phyloP scores from a whole-genome alignment of 1,284 basidiomycete species.

The Microbotryomycetes sp. region DNA sequence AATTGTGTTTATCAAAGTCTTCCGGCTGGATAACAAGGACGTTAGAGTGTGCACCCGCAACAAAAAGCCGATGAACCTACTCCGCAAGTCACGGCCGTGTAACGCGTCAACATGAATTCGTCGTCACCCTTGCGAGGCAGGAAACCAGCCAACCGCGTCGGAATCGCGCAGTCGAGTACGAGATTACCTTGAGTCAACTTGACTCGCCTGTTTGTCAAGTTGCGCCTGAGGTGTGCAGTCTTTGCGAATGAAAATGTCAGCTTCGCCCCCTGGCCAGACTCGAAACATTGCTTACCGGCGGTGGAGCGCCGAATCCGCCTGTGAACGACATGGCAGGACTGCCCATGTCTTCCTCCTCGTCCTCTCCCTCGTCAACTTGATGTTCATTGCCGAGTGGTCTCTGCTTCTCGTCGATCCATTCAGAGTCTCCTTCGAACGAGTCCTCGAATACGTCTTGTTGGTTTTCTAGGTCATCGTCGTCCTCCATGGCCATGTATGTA shows the following conservation, averaged over 20 bases:
- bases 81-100: constrained; percentile 82
- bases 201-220: constrained; percentile 44
- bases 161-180: constrained; percentile 74
- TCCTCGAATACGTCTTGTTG: constrained; percentile 19
- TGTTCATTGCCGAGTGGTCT: background rate
- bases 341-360: constrained; percentile 2
- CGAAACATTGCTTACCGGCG: constrained; percentile 6
- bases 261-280: background rate
- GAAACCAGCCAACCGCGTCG: constrained; percentile 63
- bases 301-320: constrained; percentile 29
- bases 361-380: background rate
- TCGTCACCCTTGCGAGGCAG: constrained; percentile 69
- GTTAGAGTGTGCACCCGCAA: background rate
- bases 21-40: constrained; percentile 52
- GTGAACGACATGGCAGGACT: constrained; percentile 18
- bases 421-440: constrained; percentile 14
- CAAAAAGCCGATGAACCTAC: constrained; percentile 10
- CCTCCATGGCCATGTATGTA: background rate
- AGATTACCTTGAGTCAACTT: constrained; percentile 67
- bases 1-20: constrained; percentile 74
- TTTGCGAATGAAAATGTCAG: background rate
- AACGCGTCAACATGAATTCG: constrained; percentile 66
- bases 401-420: background rate
- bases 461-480: constrained; percentile 12
- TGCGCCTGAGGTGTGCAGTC: constrained; percentile 25